Percentiles rank a stretch among this genome's conserved stretches.
Evolutionary conservation across 345 rosid species (phyloP).

Genomic region (Schrenkiella parvula): DNA sequence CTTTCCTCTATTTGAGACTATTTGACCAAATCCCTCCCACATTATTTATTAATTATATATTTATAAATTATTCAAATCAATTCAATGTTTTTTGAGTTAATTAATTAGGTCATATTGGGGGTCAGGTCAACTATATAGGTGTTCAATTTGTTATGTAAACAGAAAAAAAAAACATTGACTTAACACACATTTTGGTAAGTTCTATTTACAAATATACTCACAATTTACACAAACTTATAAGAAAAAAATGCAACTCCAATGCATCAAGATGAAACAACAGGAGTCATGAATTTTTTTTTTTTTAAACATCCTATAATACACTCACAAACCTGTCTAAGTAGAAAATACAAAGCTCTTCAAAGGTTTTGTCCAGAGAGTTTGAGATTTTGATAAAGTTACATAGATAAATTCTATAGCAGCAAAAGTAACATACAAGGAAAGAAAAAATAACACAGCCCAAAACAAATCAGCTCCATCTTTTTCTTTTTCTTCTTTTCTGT

Average conservation of each 20-base stretch:
- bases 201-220: not conserved
- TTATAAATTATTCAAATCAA: no score
- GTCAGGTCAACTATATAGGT: not conserved
- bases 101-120: not conserved
- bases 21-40: not conserved
- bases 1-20: not conserved
- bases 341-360: constrained; percentile 31
- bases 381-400: constrained; percentile 20
- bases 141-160: not conserved
- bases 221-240: not conserved
- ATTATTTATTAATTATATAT: not conserved
- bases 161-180: not conserved
- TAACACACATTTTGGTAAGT: not conserved
- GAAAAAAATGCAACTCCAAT: not conserved
- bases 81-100: not conserved
- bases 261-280: not conserved
- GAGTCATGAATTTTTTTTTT: no score
- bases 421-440: constrained; percentile 15
- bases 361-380: constrained; percentile 18
- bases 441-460: constrained; percentile 13
- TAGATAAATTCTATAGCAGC: constrained; percentile 6
- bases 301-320: constrained; percentile 30
- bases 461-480: constrained; percentile 20
- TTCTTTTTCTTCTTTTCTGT: not conserved
- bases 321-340: constrained; percentile 29